Evolutionary conservation across 805 yeast species (phyloP), one percentile per base, ranked within the genome.

Genomic region (Yarrowia hollandica): DNA sequence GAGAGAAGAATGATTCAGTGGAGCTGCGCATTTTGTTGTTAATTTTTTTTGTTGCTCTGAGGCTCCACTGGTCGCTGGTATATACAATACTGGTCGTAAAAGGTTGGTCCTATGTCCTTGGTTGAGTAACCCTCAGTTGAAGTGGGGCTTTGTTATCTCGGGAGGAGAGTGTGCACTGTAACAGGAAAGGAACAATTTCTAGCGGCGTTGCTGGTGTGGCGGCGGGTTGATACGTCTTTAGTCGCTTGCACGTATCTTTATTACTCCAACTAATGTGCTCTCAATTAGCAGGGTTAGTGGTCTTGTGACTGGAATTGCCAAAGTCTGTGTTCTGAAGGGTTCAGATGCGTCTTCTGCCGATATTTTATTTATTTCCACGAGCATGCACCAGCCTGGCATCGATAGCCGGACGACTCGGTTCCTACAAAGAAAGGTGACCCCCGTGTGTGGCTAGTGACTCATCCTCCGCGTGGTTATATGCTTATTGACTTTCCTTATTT

Each of bases 361-460:
- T 42, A 42, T 42, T 42, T 26, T 42, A 42, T 42, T 44, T 28
- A 10, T 21, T 44, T 30, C 19, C 34, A 14, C 19, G 55, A 30
- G 39, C 9, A 1, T 28, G 25, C 50, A 12, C 35, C 18, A 11
- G 30, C 15, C 23, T 23, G 23, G 5, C 7, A 21, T 33, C 39
- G 39, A 48, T 48, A 48, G 55, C 55, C 55, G 55, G 14, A 22
- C 15, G 10, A 11, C 37, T 15, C 10, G 4, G 18, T 11, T 35
- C 18, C 35, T 19, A 16, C 15, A 26, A 10, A 21, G 16, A 7
- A 18, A n/a, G 30, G 11, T 2, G 21, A 11, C 23, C 25, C n/a
- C 25, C n/a, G 38, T 2, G 12, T 3, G 55, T 48, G 55, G 55
- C 55, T 48, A 48, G 55, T 48, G 55, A 48, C 55, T 48, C 55